Evolutionary conservation across 2,329 filamentous ascomycete genomes (phyloP).

Genomic region (Neonectria magnoliae): DNA sequence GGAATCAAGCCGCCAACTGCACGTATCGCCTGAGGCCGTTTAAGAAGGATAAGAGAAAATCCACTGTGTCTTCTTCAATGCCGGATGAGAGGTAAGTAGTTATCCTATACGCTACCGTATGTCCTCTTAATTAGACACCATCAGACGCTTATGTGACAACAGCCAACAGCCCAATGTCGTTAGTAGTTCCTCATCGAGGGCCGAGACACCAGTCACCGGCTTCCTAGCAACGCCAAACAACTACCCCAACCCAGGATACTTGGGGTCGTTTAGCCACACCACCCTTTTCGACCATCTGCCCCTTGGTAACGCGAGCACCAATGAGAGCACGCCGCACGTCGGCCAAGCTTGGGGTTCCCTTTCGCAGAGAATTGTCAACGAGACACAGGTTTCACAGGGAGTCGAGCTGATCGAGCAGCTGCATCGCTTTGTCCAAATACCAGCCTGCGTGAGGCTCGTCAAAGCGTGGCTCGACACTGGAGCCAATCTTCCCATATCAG

Average conservation of each 20-base stretch:
- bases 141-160: not conserved
- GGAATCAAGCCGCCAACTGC: constrained; percentile 5
- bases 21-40: constrained; percentile 18
- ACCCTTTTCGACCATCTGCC: constrained; percentile 29
- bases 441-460: constrained; percentile 6
- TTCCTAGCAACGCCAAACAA: not conserved
- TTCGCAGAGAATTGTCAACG: not conserved
- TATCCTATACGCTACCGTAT: not conserved
- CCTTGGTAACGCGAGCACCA: not conserved
- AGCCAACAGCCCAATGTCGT: not conserved
- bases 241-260: constrained; percentile 39
- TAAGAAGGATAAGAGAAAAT: constrained; percentile 8
- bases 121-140: not conserved
- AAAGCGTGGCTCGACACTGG: constrained; percentile 2
- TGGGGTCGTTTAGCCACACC: constrained; percentile 35
- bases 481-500: constrained; percentile 13
- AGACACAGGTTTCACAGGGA: constrained; percentile 7
- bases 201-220: not conserved
- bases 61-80: not conserved
- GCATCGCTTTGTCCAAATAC: not conserved
- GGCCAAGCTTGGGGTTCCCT: not conserved
- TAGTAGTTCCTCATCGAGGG: not conserved
- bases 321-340: not conserved
- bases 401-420: constrained; percentile 12
- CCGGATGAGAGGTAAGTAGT: not conserved